Conservation (phyloP, 345 rosid species). For the Combretum micranthum region DNA sequence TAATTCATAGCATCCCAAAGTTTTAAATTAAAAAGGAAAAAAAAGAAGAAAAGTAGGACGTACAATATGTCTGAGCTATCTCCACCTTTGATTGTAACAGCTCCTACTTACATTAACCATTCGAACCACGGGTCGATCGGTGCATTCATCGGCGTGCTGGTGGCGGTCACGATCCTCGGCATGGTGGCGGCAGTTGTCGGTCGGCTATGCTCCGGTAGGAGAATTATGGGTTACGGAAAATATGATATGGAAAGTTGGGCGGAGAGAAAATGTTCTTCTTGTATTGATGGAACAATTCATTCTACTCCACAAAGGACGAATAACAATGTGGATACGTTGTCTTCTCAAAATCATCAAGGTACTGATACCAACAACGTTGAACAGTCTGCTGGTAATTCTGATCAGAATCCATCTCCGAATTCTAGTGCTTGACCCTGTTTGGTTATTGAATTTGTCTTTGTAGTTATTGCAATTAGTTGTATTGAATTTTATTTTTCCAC, state of each 20-base stretch:
- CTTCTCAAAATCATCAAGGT: no score
- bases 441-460: no score
- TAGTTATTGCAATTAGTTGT: no score
- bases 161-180: slow-evolving; percentile 36
- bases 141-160: slow-evolving; percentile 49
- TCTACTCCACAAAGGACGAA: slow-evolving; percentile 15
- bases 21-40: no score
- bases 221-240: slow-evolving; percentile 50
- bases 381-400: no score
- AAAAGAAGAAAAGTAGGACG: no score
- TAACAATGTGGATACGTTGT: not conserved
- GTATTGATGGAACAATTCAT: slow-evolving; percentile 64
- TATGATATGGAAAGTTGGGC: slow-evolving; percentile 72
- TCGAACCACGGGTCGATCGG: slow-evolving; percentile 34
- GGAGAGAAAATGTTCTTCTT: slow-evolving; percentile 53
- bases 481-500: no score
- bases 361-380: no score
- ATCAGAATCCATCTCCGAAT: no score
- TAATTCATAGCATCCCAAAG: no score
- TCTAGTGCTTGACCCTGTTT: no score
- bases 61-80: slow-evolving; percentile 18
- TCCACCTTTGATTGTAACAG: slow-evolving; percentile 24
- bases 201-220: slow-evolving; percentile 64
- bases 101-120: slow-evolving; percentile 23
- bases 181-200: slow-evolving; percentile 48